Percentiles rank a stretch among this genome's conserved stretches.
Conservation (phyloP, 257 asterid species). For the Ilex aquifolium region DNA sequence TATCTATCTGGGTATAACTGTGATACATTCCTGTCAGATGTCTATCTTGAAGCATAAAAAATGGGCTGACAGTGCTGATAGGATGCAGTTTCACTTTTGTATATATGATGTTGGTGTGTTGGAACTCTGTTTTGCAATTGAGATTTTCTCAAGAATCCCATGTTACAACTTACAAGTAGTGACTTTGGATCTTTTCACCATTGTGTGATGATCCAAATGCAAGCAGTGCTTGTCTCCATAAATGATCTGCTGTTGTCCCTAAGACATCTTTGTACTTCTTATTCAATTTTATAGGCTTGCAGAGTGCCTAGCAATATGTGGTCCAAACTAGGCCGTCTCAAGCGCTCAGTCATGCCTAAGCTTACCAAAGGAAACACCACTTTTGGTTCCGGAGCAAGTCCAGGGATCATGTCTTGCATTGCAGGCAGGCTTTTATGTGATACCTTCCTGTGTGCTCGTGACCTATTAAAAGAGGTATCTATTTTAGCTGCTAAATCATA, state of each 20-base stretch:
- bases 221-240: neutral
- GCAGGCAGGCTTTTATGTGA: constrained; percentile 98
- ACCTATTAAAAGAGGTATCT: constrained; percentile 83
- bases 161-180: too few species aligned
- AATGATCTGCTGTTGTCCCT: constrained; percentile 10
- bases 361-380: constrained; percentile 71
- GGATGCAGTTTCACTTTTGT: neutral
- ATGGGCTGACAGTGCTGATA: neutral
- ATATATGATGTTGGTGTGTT: neutral
- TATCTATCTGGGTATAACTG: constrained; percentile 7
- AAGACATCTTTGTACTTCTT: constrained; percentile 11
- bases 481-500: constrained; percentile 10
- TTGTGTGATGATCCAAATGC: constrained; percentile 6
- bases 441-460: constrained; percentile 79
- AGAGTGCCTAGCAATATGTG: constrained; percentile 71
- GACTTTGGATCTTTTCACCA: neutral
- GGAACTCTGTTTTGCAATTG: neutral
- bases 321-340: constrained; percentile 97
- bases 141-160: neutral
- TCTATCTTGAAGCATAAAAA: neutral
- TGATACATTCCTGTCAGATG: neutral
- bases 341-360: constrained; percentile 84
- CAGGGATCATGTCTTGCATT: constrained; percentile 81
- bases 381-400: constrained; percentile 92
- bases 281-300: constrained; percentile 52